Percentiles rank a stretch among this genome's conserved stretches.
phyloP scores from a whole-genome alignment of 352 stramenopile genomes.

The Pythium apleroticum region DNA sequence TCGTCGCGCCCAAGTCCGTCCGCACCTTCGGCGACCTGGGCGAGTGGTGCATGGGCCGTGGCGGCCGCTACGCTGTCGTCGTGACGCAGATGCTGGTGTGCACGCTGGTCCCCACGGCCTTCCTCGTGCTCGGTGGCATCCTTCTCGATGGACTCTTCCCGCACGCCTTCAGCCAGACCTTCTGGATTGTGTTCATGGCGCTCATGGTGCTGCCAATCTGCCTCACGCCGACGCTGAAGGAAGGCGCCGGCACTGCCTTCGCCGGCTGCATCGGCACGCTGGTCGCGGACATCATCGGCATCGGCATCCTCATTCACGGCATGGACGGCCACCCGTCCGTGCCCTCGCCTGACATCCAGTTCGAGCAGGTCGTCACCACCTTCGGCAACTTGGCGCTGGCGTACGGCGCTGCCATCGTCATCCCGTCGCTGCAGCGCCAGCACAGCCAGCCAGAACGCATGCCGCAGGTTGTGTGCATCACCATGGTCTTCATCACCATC shows the following conservation, averaged over 20 bases:
- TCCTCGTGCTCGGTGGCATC: slow-evolving; percentile 30
- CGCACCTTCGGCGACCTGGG: slow-evolving; percentile 34
- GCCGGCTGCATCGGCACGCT: slow-evolving; percentile 31
- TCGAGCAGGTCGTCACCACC: slow-evolving; percentile 26
- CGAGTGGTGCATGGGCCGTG: slow-evolving; percentile 29
- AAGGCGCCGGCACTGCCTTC: slow-evolving; percentile 27
- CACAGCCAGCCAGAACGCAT: slow-evolving; percentile 28
- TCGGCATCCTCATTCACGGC: slow-evolving; percentile 26
- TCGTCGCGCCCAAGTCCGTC: slow-evolving; percentile 28
- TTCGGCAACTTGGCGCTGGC: slow-evolving; percentile 37
- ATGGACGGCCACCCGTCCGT: slow-evolving; percentile 27
- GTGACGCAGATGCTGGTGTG: slow-evolving; percentile 25
- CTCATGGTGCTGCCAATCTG: slow-evolving; percentile 26
- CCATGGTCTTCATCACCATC: slow-evolving; percentile 26
- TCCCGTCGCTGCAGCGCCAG: slow-evolving; percentile 24
- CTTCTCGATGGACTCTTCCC: slow-evolving; percentile 31
- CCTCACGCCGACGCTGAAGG: slow-evolving; percentile 31
- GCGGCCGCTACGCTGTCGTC: slow-evolving; percentile 26
- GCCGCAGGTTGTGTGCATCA: slow-evolving; percentile 30
- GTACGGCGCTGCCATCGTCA: slow-evolving; percentile 33
- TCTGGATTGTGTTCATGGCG: slow-evolving; percentile 36
- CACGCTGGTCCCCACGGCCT: slow-evolving; percentile 18
- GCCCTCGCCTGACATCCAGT: slow-evolving; percentile 20
- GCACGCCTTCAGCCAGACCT: slow-evolving; percentile 15
- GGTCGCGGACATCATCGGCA: slow-evolving; percentile 29